Evolutionary conservation across 1,284 basidiomycete species (phyloP).

Genomic region (Rhodotorula sp.): DNA sequence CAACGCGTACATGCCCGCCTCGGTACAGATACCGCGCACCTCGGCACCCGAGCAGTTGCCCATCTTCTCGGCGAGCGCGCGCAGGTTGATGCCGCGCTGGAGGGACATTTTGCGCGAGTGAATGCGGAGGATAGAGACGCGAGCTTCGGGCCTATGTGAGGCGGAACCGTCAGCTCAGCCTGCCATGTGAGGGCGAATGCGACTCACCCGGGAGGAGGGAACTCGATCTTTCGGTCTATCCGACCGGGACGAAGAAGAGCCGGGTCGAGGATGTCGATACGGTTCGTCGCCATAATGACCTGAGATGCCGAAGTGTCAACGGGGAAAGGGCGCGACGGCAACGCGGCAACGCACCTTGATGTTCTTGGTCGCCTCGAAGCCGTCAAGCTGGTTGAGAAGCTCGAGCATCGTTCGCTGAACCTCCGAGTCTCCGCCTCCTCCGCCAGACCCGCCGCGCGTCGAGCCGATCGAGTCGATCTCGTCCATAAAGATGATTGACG

Average conservation of each 20-base stretch:
- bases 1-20: conserved; percentile 97
- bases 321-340: not conserved
- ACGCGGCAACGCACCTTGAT: conserved; percentile 64
- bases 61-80: conserved; percentile 96
- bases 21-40: conserved; percentile 96
- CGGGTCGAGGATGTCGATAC: conserved; percentile 95
- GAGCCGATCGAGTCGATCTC: conserved; percentile 98
- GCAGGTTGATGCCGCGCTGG: conserved; percentile 94
- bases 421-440: conserved; percentile 81
- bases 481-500: conserved; percentile 97
- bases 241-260: conserved; percentile 92
- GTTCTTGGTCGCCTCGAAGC: conserved; percentile 96
- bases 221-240: conserved; percentile 98
- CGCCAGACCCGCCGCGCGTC: conserved; percentile 81
- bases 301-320: conserved; percentile 6
- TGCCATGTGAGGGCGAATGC: not conserved
- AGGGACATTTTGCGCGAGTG: conserved; percentile 99
- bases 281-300: conserved; percentile 97
- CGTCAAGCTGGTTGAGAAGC: conserved; percentile 92
- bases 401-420: conserved; percentile 99
- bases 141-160: conserved; percentile 68
- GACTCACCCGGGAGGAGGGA: conserved; percentile 82
- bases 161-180: conserved; percentile 3
- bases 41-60: conserved; percentile 92
- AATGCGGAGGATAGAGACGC: conserved; percentile 93